Percentiles rank a stretch among this genome's conserved stretches.
Conservation (phyloP, 2,329 filamentous ascomycete genomes). For the Phyllosticta citriasiana region DNA sequence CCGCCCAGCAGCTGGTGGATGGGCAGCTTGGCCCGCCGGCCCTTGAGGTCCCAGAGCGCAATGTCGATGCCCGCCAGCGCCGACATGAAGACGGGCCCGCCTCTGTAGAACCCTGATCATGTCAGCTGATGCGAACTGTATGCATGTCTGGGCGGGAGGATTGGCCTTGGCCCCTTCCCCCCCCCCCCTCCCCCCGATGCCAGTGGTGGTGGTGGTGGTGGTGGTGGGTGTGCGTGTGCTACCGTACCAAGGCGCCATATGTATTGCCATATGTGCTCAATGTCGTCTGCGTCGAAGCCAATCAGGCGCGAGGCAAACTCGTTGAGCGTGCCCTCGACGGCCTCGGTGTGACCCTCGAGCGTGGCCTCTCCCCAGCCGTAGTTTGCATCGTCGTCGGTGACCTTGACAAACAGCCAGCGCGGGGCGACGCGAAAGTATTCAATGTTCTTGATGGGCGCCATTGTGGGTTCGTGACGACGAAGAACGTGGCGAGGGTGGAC, state of each 20-base stretch:
- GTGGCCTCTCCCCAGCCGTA: slow-evolving; percentile 67
- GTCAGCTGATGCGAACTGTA: neutral
- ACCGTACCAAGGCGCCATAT: slow-evolving; percentile 44
- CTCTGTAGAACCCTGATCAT: slow-evolving; percentile 57
- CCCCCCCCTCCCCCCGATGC: no score
- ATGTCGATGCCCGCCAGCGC: slow-evolving; percentile 70
- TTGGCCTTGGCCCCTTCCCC: neutral
- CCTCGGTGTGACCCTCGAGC: slow-evolving; percentile 62
- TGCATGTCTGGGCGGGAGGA: neutral
- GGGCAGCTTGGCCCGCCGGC: slow-evolving; percentile 52
- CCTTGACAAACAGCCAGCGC: slow-evolving; percentile 69
- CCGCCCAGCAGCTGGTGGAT: slow-evolving; percentile 67
- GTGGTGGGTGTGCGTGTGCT: neutral
- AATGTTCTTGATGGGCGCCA: slow-evolving; percentile 55
- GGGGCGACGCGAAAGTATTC: slow-evolving; percentile 69
- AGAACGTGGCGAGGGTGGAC: neutral
- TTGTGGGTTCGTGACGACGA: slow-evolving; percentile 19
- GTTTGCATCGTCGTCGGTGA: slow-evolving; percentile 55
- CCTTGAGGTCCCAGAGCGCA: slow-evolving; percentile 70
- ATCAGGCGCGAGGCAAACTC: slow-evolving; percentile 53
- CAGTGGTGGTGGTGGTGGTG: no score
- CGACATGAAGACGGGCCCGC: slow-evolving; percentile 72
- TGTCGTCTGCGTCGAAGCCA: slow-evolving; percentile 64
- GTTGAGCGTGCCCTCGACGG: slow-evolving; percentile 64
- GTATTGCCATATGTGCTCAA: slow-evolving; percentile 72